Percentiles rank a stretch among this genome's conserved stretches.
Evolutionary conservation across 768 basidiomycete genomes (phyloP).

Genomic region (Auricularia sp.): DNA sequence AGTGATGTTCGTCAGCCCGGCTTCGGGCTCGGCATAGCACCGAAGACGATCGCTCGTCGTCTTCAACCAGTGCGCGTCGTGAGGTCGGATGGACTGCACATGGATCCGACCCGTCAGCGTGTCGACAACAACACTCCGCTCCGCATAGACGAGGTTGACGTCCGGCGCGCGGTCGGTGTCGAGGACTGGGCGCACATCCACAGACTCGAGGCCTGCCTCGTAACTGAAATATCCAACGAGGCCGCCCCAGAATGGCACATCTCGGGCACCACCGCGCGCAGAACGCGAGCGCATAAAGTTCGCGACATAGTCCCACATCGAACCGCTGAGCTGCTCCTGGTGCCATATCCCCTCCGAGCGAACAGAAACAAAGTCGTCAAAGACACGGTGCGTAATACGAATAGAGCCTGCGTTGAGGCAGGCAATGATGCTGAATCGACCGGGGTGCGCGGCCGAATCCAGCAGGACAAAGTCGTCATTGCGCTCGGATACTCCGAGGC

Average conservation of each 20-base stretch:
- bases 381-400: constrained; percentile 47
- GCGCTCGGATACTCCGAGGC: constrained; percentile 36
- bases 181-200: constrained; percentile 32
- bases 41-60: constrained; percentile 16
- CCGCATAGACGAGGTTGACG: constrained; percentile 66
- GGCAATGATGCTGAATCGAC: constrained; percentile 63
- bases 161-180: constrained; percentile 41
- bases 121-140: constrained; percentile 68
- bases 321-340: constrained; percentile 34
- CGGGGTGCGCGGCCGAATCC: constrained; percentile 69
- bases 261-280: constrained; percentile 31
- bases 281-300: constrained; percentile 52
- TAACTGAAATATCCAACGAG: constrained; percentile 71
- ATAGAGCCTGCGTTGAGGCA: constrained; percentile 43
- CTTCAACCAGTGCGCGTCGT: constrained; percentile 57
- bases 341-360: constrained; percentile 25
- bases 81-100: constrained; percentile 53
- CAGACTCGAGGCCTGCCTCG: constrained; percentile 56
- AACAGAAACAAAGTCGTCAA: constrained; percentile 39
- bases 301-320: constrained; percentile 66
- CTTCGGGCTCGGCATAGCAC: background rate
- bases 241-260: constrained; percentile 77
- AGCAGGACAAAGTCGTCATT: constrained; percentile 55
- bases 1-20: background rate
- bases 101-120: constrained; percentile 35